These are phyloP conservation scores for Dictyostelium capitatum DNA, from an alignment of 78 protist genomes.

Conservation along the genomic window DNA sequence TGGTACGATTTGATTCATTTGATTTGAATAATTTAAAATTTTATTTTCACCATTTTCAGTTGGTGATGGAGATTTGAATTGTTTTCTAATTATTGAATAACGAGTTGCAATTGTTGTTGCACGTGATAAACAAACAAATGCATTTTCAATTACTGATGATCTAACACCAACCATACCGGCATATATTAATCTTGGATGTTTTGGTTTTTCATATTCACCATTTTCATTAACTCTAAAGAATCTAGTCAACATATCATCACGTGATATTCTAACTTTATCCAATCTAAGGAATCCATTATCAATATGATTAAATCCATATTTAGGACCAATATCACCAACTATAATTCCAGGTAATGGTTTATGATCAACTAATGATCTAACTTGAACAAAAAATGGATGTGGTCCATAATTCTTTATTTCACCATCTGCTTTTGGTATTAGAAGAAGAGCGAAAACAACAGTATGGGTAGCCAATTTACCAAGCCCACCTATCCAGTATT, in stretches of 20 bases:
- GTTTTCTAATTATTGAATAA: constrained; percentile 84
- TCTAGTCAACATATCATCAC: constrained; percentile 38
- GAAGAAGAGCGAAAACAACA: constrained; percentile 77
- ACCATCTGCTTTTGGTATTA: background rate
- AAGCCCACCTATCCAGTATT: constrained; percentile 94
- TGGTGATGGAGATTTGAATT: constrained; percentile 43
- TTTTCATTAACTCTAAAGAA: constrained; percentile 12
- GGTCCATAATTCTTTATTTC: constrained; percentile 57
- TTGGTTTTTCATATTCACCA: constrained; percentile 81
- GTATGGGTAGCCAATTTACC: constrained; percentile 87
- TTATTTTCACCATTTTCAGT: background rate
- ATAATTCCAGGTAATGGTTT: constrained; percentile 59
- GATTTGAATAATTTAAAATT: constrained; percentile 56
- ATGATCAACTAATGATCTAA: constrained; percentile 47
- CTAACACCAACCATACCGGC: constrained; percentile 81
- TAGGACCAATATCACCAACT: constrained; percentile 86
- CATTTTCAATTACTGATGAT: constrained; percentile 45
- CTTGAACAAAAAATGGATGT: constrained; percentile 69
- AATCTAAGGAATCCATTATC: constrained; percentile 77
- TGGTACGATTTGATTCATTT: constrained; percentile 62
- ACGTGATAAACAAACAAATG: constrained; percentile 29
- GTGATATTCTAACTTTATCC: constrained; percentile 54
- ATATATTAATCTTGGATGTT: constrained; percentile 75
- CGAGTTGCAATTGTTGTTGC: constrained; percentile 85
- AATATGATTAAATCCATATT: constrained; percentile 37